Evolutionary conservation across 306 rosid species (phyloP).

Genomic region (Nissolia schottii): DNA sequence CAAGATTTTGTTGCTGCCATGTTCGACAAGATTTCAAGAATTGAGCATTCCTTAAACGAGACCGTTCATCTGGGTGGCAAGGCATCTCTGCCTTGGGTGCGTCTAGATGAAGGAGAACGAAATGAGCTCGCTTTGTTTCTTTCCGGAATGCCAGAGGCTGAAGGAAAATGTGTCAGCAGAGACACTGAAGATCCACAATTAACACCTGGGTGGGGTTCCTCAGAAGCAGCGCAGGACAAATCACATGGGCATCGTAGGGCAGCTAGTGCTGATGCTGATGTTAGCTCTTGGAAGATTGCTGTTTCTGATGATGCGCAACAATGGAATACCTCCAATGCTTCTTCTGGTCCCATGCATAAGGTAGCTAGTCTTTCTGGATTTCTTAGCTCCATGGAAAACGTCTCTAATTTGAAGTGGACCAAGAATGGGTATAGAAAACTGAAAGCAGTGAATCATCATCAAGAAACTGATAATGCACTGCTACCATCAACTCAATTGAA

Average conservation of each 20-base stretch:
- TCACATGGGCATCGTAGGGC: constrained; percentile 76
- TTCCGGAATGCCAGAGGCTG: constrained; percentile 41
- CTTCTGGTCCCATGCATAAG: constrained; percentile 58
- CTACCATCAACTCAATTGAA: constrained; percentile 48
- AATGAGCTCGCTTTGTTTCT: constrained; percentile 84
- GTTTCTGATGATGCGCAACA: constrained; percentile 48
- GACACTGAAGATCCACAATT: constrained; percentile 34
- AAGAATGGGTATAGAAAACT: constrained; percentile 78
- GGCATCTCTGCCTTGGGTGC: constrained; percentile 63
- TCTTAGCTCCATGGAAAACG: constrained; percentile 58
- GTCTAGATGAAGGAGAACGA: constrained; percentile 76
- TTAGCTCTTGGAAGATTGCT: constrained; percentile 73
- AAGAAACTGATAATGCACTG: constrained; percentile 41
- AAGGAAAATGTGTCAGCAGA: constrained; percentile 21
- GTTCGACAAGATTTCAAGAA: constrained; percentile 46
- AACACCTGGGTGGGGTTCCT: constrained; percentile 38
- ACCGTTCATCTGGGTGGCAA: constrained; percentile 48
- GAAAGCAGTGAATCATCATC: constrained; percentile 46
- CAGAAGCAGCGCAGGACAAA: constrained; percentile 38
- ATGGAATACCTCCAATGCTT: constrained; percentile 31
- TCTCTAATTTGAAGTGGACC: constrained; percentile 69
- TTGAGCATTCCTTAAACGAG: constrained; percentile 52
- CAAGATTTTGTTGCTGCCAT: constrained; percentile 66
- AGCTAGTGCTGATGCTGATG: constrained; percentile 88
- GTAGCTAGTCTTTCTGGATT: constrained; percentile 89